A percentile compares a stretch with the other conserved stretches of the same genome.
Evolutionary conservation across 176 grass and related monocot species (phyloP).

Genomic region (Juncus inflexus): DNA sequence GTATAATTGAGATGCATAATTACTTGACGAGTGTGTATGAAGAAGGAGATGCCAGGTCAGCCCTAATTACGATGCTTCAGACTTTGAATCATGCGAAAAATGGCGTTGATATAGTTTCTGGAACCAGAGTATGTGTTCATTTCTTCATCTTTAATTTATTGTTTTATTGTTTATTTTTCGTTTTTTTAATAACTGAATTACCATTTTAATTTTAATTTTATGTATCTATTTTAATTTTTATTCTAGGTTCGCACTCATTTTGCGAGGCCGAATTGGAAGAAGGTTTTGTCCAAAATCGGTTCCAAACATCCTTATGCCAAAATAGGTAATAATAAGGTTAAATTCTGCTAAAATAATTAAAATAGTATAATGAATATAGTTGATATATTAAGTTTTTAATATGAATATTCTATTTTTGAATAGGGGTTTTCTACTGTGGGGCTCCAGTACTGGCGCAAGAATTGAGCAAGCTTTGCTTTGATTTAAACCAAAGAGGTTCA

Average conservation of each 20-base stretch:
- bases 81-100: conserved; percentile 92
- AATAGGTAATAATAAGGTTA: conserved; percentile 58
- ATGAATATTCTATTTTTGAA: conserved; percentile 28
- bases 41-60: conserved; percentile 94
- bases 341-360: conserved; percentile 1
- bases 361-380: conserved; percentile 7
- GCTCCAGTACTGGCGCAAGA: conserved; percentile 85
- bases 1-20: conserved; percentile 99
- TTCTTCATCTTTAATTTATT: background rate
- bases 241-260: conserved; percentile 97
- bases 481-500: conserved; percentile 76
- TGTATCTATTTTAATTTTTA: conserved; percentile 2
- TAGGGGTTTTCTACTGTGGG: conserved; percentile 99
- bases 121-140: conserved; percentile 66
- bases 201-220: conserved; percentile 21
- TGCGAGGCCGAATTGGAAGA: conserved; percentile 98
- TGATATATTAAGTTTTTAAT: background rate
- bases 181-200: background rate
- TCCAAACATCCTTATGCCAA: conserved; percentile 81
- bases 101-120: conserved; percentile 90
- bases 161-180: background rate
- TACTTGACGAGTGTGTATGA: conserved; percentile 99
- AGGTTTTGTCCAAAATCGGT: conserved; percentile 77
- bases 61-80: conserved; percentile 99
- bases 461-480: conserved; percentile 83